Conservation (phyloP, 192 early-diverging fungal genomes). For the Coemansia sp. region DNA sequence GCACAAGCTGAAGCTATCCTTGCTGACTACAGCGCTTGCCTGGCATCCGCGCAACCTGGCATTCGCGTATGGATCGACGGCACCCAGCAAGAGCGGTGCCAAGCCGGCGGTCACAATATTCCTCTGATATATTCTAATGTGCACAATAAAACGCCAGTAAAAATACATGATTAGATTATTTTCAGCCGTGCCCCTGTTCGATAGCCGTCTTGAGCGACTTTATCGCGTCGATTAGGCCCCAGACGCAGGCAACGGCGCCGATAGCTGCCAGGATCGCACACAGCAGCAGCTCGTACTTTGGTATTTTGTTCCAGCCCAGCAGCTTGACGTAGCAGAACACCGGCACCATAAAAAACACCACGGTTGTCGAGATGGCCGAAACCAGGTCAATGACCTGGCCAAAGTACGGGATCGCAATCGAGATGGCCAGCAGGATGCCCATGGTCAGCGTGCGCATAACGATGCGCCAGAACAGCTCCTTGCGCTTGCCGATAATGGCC, state of each 20-base stretch:
- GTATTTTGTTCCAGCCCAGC: constrained; percentile 57
- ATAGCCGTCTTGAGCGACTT: constrained; percentile 30
- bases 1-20: constrained; percentile 14
- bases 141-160: neutral
- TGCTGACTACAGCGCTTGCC: constrained; percentile 26
- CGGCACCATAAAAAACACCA: constrained; percentile 82
- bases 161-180: no score
- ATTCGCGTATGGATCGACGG: constrained; percentile 28
- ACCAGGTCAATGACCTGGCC: constrained; percentile 73
- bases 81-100: constrained; percentile 6
- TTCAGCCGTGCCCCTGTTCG: neutral
- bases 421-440: constrained; percentile 57
- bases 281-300: constrained; percentile 33
- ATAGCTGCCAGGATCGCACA: constrained; percentile 28
- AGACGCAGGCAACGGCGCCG: constrained; percentile 40
- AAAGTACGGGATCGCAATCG: constrained; percentile 77
- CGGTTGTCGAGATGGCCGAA: constrained; percentile 71
- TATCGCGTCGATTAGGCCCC: constrained; percentile 44
- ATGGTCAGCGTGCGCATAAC: constrained; percentile 60
- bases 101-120: constrained; percentile 25
- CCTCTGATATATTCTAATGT: no score
- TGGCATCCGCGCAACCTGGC: constrained; percentile 48
- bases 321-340: constrained; percentile 73
- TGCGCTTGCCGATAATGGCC: constrained; percentile 46
- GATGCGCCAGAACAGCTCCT: constrained; percentile 57